Evolutionary conservation across 2,329 filamentous ascomycete species (phyloP).

Genomic region (Pyricularia grisea): DNA sequence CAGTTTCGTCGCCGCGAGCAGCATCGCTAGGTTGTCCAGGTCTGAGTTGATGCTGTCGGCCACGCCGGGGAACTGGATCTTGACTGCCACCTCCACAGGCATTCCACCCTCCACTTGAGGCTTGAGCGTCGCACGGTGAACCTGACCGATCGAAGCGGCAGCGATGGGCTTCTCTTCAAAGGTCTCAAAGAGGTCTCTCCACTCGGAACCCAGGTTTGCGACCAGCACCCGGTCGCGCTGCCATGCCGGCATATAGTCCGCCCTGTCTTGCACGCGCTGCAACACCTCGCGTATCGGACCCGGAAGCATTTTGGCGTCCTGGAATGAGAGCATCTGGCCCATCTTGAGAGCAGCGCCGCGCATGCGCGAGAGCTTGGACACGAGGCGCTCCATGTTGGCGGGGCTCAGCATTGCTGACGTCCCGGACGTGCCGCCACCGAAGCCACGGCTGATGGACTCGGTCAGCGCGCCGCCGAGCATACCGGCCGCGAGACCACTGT

Average conservation of each 20-base stretch:
- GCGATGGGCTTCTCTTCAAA: constrained; percentile 92
- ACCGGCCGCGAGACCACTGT: constrained; percentile 82
- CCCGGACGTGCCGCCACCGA: constrained; percentile 48
- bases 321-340: constrained; percentile 97
- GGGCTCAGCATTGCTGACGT: constrained; percentile 83
- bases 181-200: constrained; percentile 71
- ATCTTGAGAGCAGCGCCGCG: constrained; percentile 93
- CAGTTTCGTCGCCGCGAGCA: constrained; percentile 82
- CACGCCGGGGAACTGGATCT: constrained; percentile 95
- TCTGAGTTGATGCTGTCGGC: constrained; percentile 95
- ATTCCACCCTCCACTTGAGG: constrained; percentile 42
- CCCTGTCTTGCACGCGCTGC: constrained; percentile 89
- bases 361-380: constrained; percentile 91
- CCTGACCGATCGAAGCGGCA: constrained; percentile 93
- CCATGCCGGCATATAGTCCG: constrained; percentile 95
- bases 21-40: constrained; percentile 82
- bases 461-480: constrained; percentile 91
- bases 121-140: constrained; percentile 75
- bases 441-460: constrained; percentile 72
- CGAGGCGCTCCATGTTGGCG: constrained; percentile 85
- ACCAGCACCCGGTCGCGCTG: constrained; percentile 80
- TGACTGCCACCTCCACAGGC: constrained; percentile 69
- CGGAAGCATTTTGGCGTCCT: constrained; percentile 93
- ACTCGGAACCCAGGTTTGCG: constrained; percentile 70
- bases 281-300: constrained; percentile 79